Evolutionary conservation across 352 stramenopile species (phyloP).

Genomic region (Phytophthora citricola): DNA sequence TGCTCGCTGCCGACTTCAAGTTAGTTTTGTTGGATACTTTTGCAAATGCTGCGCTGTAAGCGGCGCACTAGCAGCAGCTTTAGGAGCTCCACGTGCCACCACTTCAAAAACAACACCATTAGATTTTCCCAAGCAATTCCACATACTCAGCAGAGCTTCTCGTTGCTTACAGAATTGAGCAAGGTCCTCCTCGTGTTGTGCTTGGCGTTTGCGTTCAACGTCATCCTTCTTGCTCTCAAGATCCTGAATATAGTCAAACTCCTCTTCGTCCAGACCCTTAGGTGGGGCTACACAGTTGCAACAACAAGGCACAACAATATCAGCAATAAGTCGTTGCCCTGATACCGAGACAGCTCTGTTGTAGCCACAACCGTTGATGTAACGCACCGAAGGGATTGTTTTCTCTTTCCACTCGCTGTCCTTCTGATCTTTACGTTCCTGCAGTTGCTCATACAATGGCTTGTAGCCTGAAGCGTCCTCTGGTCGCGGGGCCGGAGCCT

Average conservation of each 20-base stretch:
- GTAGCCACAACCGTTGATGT: neutral
- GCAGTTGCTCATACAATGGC: conserved; percentile 82
- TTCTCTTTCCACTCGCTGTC: conserved; percentile 91
- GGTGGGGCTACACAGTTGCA: conserved; percentile 57
- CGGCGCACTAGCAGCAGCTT: conserved; percentile 9
- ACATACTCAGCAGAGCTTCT: neutral
- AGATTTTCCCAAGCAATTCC: neutral
- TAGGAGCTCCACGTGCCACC: conserved; percentile 60
- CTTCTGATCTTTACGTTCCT: conserved; percentile 80
- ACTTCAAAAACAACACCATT: conserved; percentile 29
- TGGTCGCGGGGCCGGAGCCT: conserved; percentile 51
- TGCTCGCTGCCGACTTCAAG: conserved; percentile 24
- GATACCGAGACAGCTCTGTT: neutral
- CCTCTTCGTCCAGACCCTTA: conserved; percentile 88
- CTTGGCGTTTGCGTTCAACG: conserved; percentile 53
- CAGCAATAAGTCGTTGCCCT: neutral
- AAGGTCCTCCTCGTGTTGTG: conserved; percentile 79
- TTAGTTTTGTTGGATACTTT: conserved; percentile 36
- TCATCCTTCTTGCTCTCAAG: conserved; percentile 67
- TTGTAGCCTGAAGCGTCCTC: conserved; percentile 65
- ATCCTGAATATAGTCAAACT: conserved; percentile 83
- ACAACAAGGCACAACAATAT: neutral
- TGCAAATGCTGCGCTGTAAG: conserved; percentile 42
- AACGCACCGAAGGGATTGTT: conserved; percentile 86
- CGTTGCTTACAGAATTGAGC: conserved; percentile 64